phyloP scores from a whole-genome alignment of 768 basidiomycete genomes.

The Trichaptum fuscoviolaceum region DNA sequence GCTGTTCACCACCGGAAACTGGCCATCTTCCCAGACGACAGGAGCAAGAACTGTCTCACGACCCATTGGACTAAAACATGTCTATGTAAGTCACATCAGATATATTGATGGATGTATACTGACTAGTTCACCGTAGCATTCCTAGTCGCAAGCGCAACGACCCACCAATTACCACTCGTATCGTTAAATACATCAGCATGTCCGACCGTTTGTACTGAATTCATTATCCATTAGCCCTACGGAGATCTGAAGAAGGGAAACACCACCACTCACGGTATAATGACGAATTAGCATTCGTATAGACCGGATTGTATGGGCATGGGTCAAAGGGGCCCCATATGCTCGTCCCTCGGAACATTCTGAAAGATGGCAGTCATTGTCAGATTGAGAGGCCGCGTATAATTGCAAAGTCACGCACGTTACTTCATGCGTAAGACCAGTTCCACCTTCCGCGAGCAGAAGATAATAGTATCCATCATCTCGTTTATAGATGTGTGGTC shows the following conservation, averaged over 20 bases:
- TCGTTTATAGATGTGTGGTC: constrained; percentile 21
- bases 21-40: constrained; percentile 23
- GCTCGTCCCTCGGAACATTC: constrained; percentile 26
- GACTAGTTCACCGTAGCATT: constrained; percentile 5
- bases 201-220: constrained; percentile 31
- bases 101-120: neutral
- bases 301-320: constrained; percentile 20
- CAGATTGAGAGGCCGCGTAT: constrained; percentile 8
- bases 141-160: constrained; percentile 20
- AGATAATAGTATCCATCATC: constrained; percentile 28
- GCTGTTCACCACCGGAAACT: constrained; percentile 22
- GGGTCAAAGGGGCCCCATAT: constrained; percentile 25
- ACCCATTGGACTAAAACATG: constrained; percentile 27
- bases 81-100: neutral
- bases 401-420: neutral
- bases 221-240: neutral
- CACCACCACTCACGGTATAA: constrained; percentile 7
- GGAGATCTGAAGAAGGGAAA: neutral
- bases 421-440: constrained; percentile 9
- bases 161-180: constrained; percentile 26
- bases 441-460: constrained; percentile 31
- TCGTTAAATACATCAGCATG: constrained; percentile 34
- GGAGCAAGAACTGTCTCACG: constrained; percentile 32
- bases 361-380: neutral
- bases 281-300: constrained; percentile 21